Evolutionary conservation across 2,329 filamentous ascomycete genomes (phyloP), one percentile per base, ranked within the genome.

Genomic region (Monilinia vaccinii-corymbosi): DNA sequence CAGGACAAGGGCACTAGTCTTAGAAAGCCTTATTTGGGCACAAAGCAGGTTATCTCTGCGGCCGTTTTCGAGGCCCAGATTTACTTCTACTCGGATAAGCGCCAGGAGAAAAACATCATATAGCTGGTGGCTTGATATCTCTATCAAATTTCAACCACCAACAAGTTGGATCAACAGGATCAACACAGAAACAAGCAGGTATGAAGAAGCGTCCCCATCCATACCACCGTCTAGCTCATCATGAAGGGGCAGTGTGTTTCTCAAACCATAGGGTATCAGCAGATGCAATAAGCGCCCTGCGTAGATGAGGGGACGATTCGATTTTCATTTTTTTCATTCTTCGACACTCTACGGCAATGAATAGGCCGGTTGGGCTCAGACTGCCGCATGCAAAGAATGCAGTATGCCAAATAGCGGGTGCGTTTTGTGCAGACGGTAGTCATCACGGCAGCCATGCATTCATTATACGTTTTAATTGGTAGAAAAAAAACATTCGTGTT

Each of bases 11-110:
- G 18, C 50, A 52, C 38, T 31, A 46, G 25, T 4, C 40, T 28
- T 55, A 25, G 16, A 32, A 44, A 53, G 47, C 47, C n/a, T 47
- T 47, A n/a, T n/a, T n/a, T n/a, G n/a, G n/a, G n/a, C n/a, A n/a
- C n/a, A 36, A 36, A 36, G 38, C 36, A 31, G 16, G 52, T 55
- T 52, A 53, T 10, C 31, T 21, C 49, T 60, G 57, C 57, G 57
- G 40, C 57, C 57, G 23, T 47, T 55, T 11, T 47, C 18, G 10
- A 55, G 57, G 13, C 57, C 57, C 57, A 53, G 51, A 50, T 58
- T 55, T 28, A 47, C 44, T 47, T 58, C 47, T 28, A 47, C 44
- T 47, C 23, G 46, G 57, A 60, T 60, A 60, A 60, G 57, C 57
- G 57, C 57, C 49, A 34, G 38, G 32, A 31, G 18, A 51, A 34